Conservation (phyloP, 169 alveolate species). For the Plasmodium falciparum region DNA sequence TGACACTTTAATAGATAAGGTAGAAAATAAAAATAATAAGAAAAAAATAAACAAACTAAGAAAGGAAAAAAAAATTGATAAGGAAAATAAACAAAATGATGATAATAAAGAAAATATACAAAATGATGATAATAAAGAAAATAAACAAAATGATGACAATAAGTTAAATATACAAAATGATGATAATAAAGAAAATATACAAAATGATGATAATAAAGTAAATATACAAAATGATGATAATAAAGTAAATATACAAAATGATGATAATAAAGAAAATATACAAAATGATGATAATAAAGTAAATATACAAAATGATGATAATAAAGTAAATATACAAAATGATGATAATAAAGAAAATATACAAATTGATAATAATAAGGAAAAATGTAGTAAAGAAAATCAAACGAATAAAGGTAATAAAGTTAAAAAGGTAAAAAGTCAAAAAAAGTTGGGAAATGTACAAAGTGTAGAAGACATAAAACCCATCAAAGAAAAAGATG, state of each 20-base stretch:
- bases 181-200: not conserved
- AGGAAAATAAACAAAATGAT: not conserved
- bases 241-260: not conserved
- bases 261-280: not conserved
- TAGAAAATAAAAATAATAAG: constrained; percentile 34
- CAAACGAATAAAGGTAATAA: not conserved
- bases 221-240: not conserved
- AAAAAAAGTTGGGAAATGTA: not conserved
- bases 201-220: not conserved
- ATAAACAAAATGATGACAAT: not conserved
- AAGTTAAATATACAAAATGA: not conserved
- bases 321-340: not conserved
- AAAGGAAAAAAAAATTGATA: not conserved
- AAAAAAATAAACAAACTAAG: constrained; percentile 13
- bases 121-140: not conserved
- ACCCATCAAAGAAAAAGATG: constrained; percentile 1
- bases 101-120: not conserved
- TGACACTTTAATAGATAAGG: constrained; percentile 1
- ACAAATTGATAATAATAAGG: not conserved
- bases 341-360: not conserved
- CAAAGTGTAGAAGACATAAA: not conserved
- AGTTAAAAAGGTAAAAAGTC: not conserved
- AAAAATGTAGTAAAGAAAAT: not conserved
- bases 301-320: not conserved
- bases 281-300: not conserved